Conservation (phyloP, 2,329 filamentous ascomycete genomes). For the Leptographium flavum region DNA sequence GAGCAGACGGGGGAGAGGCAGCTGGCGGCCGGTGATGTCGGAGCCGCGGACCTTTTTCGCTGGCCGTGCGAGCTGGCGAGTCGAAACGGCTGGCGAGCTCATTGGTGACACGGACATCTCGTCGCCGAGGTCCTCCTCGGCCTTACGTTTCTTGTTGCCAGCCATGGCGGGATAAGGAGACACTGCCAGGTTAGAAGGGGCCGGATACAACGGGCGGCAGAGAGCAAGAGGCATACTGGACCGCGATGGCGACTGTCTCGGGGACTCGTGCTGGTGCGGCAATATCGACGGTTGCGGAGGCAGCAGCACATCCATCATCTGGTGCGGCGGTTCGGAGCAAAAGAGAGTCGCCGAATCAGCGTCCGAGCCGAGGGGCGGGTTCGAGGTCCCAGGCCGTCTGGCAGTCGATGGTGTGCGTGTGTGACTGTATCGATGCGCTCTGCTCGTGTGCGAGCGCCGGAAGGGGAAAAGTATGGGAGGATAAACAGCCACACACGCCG, state of each 20-base stretch:
- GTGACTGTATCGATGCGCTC: neutral
- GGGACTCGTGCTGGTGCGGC: slow-evolving; percentile 42
- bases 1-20: slow-evolving; percentile 57
- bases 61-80: slow-evolving; percentile 51
- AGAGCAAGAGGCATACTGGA: slow-evolving; percentile 28
- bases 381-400: too few relatives aligned
- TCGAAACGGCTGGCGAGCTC: slow-evolving; percentile 61
- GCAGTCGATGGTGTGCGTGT: too few relatives aligned
- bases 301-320: slow-evolving; percentile 46
- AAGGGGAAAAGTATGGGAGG: neutral
- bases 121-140: slow-evolving; percentile 64
- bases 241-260: slow-evolving; percentile 38
- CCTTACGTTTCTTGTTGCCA: slow-evolving; percentile 66
- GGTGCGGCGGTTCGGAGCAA: neutral
- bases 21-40: slow-evolving; percentile 48
- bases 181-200: slow-evolving; percentile 16
- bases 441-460: neutral
- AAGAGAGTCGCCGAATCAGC: neutral
- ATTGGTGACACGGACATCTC: slow-evolving; percentile 86
- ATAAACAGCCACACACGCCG: neutral
- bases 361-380: neutral
- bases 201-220: neutral
- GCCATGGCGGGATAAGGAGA: slow-evolving; percentile 39
- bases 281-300: slow-evolving; percentile 45
- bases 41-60: slow-evolving; percentile 49